These are phyloP conservation scores for Penstemon eatonii DNA, from an alignment of 257 asterid genomes.

Conservation along the genomic window DNA sequence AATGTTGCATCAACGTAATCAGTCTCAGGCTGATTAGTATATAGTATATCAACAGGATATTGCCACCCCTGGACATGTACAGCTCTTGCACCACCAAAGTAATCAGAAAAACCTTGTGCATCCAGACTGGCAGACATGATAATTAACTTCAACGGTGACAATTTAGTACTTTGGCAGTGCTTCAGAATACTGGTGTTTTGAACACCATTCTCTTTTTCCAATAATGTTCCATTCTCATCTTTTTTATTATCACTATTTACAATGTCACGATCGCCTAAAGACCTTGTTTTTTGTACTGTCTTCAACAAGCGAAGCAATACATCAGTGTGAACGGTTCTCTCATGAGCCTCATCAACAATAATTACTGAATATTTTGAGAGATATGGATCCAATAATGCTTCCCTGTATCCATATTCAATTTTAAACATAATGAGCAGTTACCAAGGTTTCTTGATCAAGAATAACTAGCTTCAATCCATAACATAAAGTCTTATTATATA, in stretches of 20 bases:
- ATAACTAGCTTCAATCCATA: slow-evolving; percentile 23
- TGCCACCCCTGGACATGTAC: slow-evolving; percentile 95
- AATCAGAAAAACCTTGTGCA: slow-evolving; percentile 77
- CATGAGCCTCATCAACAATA: slow-evolving; percentile 96
- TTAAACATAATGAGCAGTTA: slow-evolving; percentile 11
- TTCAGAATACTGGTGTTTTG: slow-evolving; percentile 38
- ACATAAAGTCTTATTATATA: neutral
- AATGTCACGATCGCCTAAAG: slow-evolving; percentile 36
- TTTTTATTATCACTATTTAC: slow-evolving; percentile 31
- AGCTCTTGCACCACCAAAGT: slow-evolving; percentile 92
- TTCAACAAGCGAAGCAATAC: slow-evolving; percentile 90
- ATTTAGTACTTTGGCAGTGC: slow-evolving; percentile 45
- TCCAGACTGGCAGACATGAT: slow-evolving; percentile 98
- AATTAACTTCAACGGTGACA: slow-evolving; percentile 71
- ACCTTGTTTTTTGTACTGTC: slow-evolving; percentile 76
- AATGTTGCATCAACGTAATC: slow-evolving; percentile 90
- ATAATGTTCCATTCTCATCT: slow-evolving; percentile 34
- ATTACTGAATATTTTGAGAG: slow-evolving; percentile 90
- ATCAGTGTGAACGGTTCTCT: slow-evolving; percentile 97
- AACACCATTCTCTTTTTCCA: slow-evolving; percentile 36
- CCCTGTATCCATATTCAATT: slow-evolving; percentile 51
- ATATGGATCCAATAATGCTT: slow-evolving; percentile 83
- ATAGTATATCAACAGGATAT: slow-evolving; percentile 72
- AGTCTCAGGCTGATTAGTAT: slow-evolving; percentile 81
- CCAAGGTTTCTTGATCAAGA: slow-evolving; percentile 8